phyloP scores from a whole-genome alignment of 2,329 filamentous ascomycete genomes.

The Colletotrichum tabaci region DNA sequence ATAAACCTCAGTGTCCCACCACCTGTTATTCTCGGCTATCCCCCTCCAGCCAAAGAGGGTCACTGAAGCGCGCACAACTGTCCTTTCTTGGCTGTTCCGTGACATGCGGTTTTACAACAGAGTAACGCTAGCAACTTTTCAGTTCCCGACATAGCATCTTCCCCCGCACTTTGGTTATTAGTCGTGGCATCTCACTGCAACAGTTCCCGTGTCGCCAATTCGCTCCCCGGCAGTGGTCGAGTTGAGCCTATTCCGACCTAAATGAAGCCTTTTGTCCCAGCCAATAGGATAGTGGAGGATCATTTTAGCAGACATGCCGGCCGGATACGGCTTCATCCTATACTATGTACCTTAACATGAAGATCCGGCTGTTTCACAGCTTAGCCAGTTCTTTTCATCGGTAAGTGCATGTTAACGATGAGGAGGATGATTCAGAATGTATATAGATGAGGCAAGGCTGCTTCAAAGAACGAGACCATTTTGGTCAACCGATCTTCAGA shows the following conservation, averaged over 20 bases:
- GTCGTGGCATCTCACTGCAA: conserved; percentile 5
- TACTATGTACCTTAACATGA: background rate
- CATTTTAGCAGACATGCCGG: background rate
- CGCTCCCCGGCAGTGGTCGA: conserved; percentile 6
- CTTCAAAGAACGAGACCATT: background rate
- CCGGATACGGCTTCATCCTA: too few relatives aligned
- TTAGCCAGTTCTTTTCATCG: too few relatives aligned
- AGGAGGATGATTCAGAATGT: background rate
- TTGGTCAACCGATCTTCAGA: background rate
- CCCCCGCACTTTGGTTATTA: conserved; percentile 20
- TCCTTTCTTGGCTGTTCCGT: conserved; percentile 24
- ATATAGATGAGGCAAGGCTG: background rate
- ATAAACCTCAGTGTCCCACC: background rate
- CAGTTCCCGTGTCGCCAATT: background rate
- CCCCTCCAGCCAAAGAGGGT: conserved; percentile 7
- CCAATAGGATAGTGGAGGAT: conserved; percentile 10
- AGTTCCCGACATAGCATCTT: background rate
- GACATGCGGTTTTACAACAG: background rate
- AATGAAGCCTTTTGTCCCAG: background rate
- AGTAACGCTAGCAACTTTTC: background rate
- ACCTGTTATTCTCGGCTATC: background rate
- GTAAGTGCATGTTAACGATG: too few relatives aligned
- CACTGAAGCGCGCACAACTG: background rate
- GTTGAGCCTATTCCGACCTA: conserved; percentile 29
- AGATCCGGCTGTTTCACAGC: too few relatives aligned